These are phyloP conservation scores for Malassezia japonica DNA, from an alignment of 1,284 basidiomycete species.

Conservation along the genomic window DNA sequence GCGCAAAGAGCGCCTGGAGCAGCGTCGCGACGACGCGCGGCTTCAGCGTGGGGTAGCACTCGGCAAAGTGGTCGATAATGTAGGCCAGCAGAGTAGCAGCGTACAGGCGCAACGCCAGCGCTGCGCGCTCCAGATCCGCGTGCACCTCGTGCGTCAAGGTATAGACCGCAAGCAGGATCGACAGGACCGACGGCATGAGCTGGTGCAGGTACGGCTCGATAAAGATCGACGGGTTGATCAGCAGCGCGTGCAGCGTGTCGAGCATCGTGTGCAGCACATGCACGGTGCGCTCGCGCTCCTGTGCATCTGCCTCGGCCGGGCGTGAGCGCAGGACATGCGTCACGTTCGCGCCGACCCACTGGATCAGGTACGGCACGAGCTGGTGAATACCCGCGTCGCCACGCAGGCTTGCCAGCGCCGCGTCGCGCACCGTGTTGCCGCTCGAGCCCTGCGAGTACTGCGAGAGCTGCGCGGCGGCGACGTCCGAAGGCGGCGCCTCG, in stretches of 20 bases:
- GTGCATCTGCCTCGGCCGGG: background rate
- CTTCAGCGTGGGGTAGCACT: slow-evolving; percentile 67
- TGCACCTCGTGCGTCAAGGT: slow-evolving; percentile 50
- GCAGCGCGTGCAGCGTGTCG: slow-evolving; percentile 34
- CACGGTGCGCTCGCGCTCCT: background rate
- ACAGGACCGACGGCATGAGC: slow-evolving; percentile 83
- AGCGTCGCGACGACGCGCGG: slow-evolving; percentile 87
- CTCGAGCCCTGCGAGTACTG: slow-evolving; percentile 26
- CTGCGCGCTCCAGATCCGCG: slow-evolving; percentile 17
- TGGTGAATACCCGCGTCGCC: slow-evolving; percentile 85
- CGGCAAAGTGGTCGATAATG: slow-evolving; percentile 59
- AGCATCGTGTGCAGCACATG: slow-evolving; percentile 37
- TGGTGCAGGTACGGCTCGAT: slow-evolving; percentile 95
- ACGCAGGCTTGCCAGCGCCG: slow-evolving; percentile 77
- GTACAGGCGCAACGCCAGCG: slow-evolving; percentile 27
- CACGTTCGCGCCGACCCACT: slow-evolving; percentile 75
- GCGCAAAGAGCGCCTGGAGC: slow-evolving; percentile 67
- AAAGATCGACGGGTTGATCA: slow-evolving; percentile 67
- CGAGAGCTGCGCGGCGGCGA: slow-evolving; percentile 16
- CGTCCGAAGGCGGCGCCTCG: slow-evolving; percentile 10
- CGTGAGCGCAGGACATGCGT: slow-evolving; percentile 14
- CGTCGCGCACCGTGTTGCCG: slow-evolving; percentile 52
- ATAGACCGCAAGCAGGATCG: slow-evolving; percentile 74
- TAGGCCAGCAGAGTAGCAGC: slow-evolving; percentile 62
- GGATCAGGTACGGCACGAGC: slow-evolving; percentile 85